These are phyloP conservation scores for Theobroma grandiflorum DNA, from an alignment of 441 rosid genomes.

Conservation along the genomic window DNA sequence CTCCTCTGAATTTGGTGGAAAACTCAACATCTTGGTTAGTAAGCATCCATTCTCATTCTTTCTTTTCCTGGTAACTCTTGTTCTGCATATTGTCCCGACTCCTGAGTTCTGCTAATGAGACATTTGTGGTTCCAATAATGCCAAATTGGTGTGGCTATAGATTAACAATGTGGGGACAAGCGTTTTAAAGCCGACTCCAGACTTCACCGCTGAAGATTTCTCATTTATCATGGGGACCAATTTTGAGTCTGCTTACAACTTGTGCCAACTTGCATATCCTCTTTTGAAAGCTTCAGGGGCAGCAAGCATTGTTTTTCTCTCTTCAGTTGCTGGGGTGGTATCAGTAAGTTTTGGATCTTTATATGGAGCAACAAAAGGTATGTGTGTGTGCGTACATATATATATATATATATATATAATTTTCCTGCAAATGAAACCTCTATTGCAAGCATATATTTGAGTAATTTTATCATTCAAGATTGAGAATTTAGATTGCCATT, in stretches of 20 bases:
- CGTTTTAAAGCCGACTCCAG: conserved; percentile 32
- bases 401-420: not conserved
- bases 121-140: too few species aligned
- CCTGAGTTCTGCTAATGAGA: too few species aligned
- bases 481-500: not conserved
- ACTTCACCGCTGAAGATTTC: conserved; percentile 38
- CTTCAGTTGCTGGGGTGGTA: conserved; percentile 41
- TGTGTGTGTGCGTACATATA: too few species aligned
- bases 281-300: conserved; percentile 35
- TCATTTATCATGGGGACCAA: conserved; percentile 35
- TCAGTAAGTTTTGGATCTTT: conserved; percentile 28
- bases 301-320: conserved; percentile 50
- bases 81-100: too few species aligned
- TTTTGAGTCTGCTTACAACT: conserved; percentile 44
- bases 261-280: conserved; percentile 33
- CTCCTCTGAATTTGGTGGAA: conserved; percentile 33
- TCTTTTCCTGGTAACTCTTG: too few species aligned
- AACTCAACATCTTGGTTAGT: conserved; percentile 40
- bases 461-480: not conserved
- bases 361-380: conserved; percentile 49
- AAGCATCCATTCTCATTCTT: not conserved
- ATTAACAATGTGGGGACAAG: conserved; percentile 44
- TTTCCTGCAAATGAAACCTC: not conserved
- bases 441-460: not conserved
- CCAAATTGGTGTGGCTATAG: conserved; percentile 5